Conservation (phyloP, 1,284 basidiomycete species). For the Dichomitus squalens region DNA sequence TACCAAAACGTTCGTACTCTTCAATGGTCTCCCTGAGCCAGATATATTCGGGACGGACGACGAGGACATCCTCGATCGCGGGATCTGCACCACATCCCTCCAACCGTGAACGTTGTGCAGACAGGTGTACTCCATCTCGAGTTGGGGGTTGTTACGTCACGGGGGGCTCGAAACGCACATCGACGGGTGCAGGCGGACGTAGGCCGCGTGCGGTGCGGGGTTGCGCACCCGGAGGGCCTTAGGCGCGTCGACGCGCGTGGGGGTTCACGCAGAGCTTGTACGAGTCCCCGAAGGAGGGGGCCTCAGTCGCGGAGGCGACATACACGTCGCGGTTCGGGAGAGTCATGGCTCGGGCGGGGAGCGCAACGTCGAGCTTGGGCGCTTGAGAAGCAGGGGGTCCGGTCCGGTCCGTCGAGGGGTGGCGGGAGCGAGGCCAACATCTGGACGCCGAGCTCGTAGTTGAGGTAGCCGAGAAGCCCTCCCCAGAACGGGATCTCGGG, state of each 20-base stretch:
- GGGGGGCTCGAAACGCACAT: too few relatives aligned
- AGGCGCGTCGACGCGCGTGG: slow-evolving; percentile 55
- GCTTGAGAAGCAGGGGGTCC: background rate
- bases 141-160: too few relatives aligned
- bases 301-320: slow-evolving; percentile 71
- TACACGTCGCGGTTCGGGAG: slow-evolving; percentile 66
- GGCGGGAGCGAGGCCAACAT: slow-evolving; percentile 46
- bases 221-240: slow-evolving; percentile 69
- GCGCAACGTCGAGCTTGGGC: slow-evolving; percentile 6
- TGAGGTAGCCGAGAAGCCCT: slow-evolving; percentile 70
- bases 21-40: too few relatives aligned
- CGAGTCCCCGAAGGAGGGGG: slow-evolving; percentile 86
- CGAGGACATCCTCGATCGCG: too few relatives aligned
- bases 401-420: background rate
- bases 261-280: slow-evolving; percentile 95
- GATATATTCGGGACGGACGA: too few relatives aligned
- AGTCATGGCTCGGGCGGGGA: slow-evolving; percentile 37
- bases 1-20: too few relatives aligned
- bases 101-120: too few relatives aligned
- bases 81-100: too few relatives aligned
- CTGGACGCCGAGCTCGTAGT: slow-evolving; percentile 74
- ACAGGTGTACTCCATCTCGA: too few relatives aligned
- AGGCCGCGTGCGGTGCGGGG: slow-evolving; percentile 91
- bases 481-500: slow-evolving; percentile 75
- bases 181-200: slow-evolving; percentile 69